Base-by-base conservation (phyloP, 129 eudicot species). In the Mikania micrantha region DNA sequence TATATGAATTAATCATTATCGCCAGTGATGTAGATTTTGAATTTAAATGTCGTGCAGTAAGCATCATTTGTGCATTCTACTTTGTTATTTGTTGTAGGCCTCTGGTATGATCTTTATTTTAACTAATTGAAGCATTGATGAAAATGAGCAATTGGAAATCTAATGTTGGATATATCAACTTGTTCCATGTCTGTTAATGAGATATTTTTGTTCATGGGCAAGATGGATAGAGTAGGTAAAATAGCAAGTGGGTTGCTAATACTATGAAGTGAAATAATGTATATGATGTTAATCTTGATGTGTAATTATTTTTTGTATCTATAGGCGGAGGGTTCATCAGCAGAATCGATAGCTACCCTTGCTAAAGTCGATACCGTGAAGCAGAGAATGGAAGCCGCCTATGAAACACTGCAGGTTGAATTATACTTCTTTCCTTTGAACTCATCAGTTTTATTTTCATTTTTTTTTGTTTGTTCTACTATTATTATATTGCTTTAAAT, bases 271-370 rank as follows among this genome's bases (percentile, higher is more conserved):
- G 39, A 42, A 62, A 66, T 58, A 11, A 9, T 60, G 21, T 35
- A 16, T 52, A 44, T 41, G 57, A 45, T 41, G 29, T 66, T 60
- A 64, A 45, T 22, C 24, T 58, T 35, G 6, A 4, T 62, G 16
- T 60, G 11, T 54, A 29, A 5, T 40, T 3, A 29, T 60, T 68
- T 35, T 52, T 27, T 67, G 35, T 45, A 29, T 74, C 42, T 75
- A 60, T 79, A 94, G 99, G 99, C 99, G 0, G 99, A 94, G 74
- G 99, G 99, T 66, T 86, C 99, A 13, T 88, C 99, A 29, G 99
- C 99, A 59, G 99, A 89, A 53, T 89, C 99, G 44, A 85, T 94
- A 59, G 95, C 96, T 22, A 85, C 93, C 8, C 95, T 94, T 66
- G 90, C 99, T 19, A 94, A 87, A 87, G 90, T 94, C 27, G 99